Base-by-base conservation (phyloP, 768 basidiomycete genomes). In the Rhodotorula taiwanensis region DNA sequence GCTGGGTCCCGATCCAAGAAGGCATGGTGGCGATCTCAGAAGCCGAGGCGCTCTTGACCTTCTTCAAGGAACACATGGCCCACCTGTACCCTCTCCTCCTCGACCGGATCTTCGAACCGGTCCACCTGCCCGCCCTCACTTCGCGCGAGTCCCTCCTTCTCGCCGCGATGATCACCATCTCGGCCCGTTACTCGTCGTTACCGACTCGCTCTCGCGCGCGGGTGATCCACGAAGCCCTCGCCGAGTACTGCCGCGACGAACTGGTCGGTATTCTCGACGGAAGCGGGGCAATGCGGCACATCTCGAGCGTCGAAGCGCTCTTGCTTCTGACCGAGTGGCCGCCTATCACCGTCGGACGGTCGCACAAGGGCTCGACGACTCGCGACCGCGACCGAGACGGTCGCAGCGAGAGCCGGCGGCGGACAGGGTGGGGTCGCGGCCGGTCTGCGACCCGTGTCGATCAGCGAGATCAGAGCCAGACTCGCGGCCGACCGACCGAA, bases 241-340 rank as follows among this genome's bases (percentile, higher is more conserved):
- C 67, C 25, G 55, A 64, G 33, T 64, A 57, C 49, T 53, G 60
- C 48, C 54, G 57, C 41, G 51, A 48, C 36, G 58, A 61, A 31
- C 61, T 68, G 11, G 63, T 70, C 41, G 55, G 56, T 13, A 30
- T 60, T 0, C 60, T 64, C 52, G 65, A 70, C 47, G 67, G 67
- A 4, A 44, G 52, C 3, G 67, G 69, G 13, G 60, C 57, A 27
- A 53, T 67, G 48, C 47, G 67, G 2, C 55, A 58, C 28, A 63
- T 72, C 36, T 64, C 67, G 23, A 66, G 64, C 23, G 72, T 72
- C 34, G 72, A 72, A 33, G 66, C 62, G 20, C 52, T 70, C 15
- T 47, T 72, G 5, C 56, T 72, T 6, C 50, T 72, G 33, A 66
- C 70, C 2, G 67, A 69, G 42, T 69, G 67, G 67, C 67, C 67